Base-by-base conservation (phyloP, 768 basidiomycete species). In the Fomitopsis serialis region DNA sequence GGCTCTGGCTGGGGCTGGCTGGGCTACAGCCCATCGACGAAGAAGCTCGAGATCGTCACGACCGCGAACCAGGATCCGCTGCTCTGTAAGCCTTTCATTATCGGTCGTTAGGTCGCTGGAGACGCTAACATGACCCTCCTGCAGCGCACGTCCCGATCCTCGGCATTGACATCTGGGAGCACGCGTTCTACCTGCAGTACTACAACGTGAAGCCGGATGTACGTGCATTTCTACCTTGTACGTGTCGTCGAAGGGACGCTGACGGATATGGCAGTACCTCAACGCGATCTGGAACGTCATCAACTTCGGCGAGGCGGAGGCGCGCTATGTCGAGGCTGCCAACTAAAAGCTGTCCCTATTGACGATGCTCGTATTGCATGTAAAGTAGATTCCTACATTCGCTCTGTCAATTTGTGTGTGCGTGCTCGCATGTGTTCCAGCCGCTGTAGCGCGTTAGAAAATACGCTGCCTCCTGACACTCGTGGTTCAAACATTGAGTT, bases 1-100 rank as follows among this genome's bases (percentile, higher is more conserved):
- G 97, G 97, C 24, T 92, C 89, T 60, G 97, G 97, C 2, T 99
- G 97, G 97, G 96, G 95, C 43, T 99, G 97, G 97, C 79, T 99
- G 54, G 92, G 89, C 27, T 89, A 81, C 66, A 87, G 87, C 67
- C 54, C 78, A 13, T 59, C 65, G 23, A 80, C 76, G 36, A 81
- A 85, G 70, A 87, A 80, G 70, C 82, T 99, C 46, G 94, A 96
- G 69, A 81, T 97, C 49, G 84, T 89, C 49, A 93, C 96, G 21
- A 99, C 97, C 12, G 74, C 92, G 7, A 98, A 99, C 75, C 97
- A 99, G 73, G 97, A 99, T 68, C 97, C 97, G 23, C 73, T 93
- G 48, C 71, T 81, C n/a, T 70, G 79, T 79, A 60, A n/a, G 76
- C 68, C 34, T 35, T 35, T 15, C 6, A 6, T 44, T 32, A 32